Evolutionary conservation across 345 rosid genomes (phyloP).

Genomic region (Lenwebbia sp.): DNA sequence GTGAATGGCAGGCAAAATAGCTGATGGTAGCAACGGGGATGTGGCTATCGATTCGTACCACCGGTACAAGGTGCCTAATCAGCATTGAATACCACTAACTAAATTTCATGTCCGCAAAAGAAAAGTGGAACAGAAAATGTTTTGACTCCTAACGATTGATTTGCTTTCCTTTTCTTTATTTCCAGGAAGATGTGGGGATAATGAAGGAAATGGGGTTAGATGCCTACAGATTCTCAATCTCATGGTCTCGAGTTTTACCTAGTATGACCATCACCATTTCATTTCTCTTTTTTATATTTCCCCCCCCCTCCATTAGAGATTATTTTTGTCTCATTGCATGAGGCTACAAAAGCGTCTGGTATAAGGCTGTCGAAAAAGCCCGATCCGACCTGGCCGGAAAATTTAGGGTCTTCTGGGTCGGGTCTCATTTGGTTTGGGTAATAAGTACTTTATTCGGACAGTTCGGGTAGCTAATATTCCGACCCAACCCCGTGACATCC

Average conservation of each 20-base stretch:
- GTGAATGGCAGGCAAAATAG: constrained; percentile 17
- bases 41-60: constrained; percentile 41
- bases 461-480: too few species aligned
- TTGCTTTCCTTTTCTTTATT: neutral
- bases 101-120: neutral
- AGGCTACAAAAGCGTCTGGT: too few species aligned
- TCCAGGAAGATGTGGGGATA: constrained; percentile 19
- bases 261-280: constrained; percentile 2
- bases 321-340: too few species aligned
- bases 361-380: too few species aligned
- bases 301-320: too few species aligned
- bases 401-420: too few species aligned
- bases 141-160: neutral
- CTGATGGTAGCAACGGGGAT: constrained; percentile 35
- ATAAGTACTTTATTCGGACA: too few species aligned
- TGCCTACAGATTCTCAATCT: constrained; percentile 29
- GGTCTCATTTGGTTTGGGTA: too few species aligned
- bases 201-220: constrained; percentile 28
- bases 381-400: too few species aligned
- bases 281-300: too few species aligned
- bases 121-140: neutral
- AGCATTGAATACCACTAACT: neutral
- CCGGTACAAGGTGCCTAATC: constrained; percentile 30
- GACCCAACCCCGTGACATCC: too few species aligned
- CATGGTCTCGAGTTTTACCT: constrained; percentile 32